Percentiles rank a stretch among this genome's conserved stretches.
These are phyloP conservation scores for Cutaneotrichosporon cyanovorans DNA, from an alignment of 1,284 basidiomycete species.

Conservation along the genomic window DNA sequence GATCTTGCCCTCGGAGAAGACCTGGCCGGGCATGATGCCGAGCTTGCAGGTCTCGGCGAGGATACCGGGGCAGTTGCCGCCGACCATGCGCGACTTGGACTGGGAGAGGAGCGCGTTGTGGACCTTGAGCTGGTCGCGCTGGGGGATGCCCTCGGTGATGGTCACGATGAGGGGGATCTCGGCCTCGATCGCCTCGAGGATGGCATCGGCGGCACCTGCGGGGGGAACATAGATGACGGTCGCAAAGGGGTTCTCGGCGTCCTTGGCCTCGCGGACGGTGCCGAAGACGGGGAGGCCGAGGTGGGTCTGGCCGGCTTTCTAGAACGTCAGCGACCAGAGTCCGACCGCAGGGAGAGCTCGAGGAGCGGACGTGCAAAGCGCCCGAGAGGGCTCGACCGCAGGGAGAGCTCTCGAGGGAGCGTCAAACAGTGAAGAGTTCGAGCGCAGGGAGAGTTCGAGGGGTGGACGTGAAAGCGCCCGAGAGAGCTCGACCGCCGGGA, in stretches of 20 bases:
- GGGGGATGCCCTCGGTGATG: slow-evolving; percentile 95
- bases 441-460: too few species aligned
- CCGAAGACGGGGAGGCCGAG: slow-evolving; percentile 94
- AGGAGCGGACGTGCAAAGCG: neutral
- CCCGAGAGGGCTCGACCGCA: neutral
- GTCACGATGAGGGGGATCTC: slow-evolving; percentile 95
- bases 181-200: slow-evolving; percentile 94
- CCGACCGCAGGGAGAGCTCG: neutral
- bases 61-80: slow-evolving; percentile 91
- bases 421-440: too few species aligned
- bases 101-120: slow-evolving; percentile 90
- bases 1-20: slow-evolving; percentile 90
- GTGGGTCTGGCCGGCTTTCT: slow-evolving; percentile 91
- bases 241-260: slow-evolving; percentile 76
- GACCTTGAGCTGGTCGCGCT: slow-evolving; percentile 88
- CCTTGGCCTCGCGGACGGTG: slow-evolving; percentile 82
- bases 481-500: too few species aligned
- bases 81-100: slow-evolving; percentile 87
- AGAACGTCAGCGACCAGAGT: too few species aligned
- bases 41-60: slow-evolving; percentile 98
- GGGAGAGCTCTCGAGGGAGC: too few species aligned
- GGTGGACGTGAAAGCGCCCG: too few species aligned
- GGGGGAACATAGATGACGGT: slow-evolving; percentile 94
- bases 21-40: slow-evolving; percentile 98
- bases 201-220: slow-evolving; percentile 83